Evolutionary conservation across 208 protist species (phyloP), one percentile per base, ranked within the genome.

Genomic region (Leishmania tarentolae): DNA sequence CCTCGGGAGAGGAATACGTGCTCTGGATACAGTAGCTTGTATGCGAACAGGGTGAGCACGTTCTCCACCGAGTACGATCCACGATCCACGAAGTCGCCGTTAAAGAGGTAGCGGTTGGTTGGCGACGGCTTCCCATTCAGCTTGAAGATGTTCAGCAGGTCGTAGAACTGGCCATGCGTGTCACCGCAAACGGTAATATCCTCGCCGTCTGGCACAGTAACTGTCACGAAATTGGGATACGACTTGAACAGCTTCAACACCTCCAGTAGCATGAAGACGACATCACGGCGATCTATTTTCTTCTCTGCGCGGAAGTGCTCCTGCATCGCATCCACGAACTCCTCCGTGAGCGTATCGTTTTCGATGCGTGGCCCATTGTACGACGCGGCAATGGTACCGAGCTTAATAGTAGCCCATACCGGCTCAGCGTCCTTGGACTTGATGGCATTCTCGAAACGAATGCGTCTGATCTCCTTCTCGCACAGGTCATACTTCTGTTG

Each of bases 91-190:
- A 99, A 99, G 81, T 99, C 97, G 56, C 97, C 97, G 83, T 99
- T 99, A 83, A 99, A 99, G 19, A 99, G 83, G 83, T 99, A 99
- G 53, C 97, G 95, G 84, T 99, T 99, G 4, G 83, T 92, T 31
- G 80, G 72, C 3, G 92, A 97, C 53, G 96, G 95, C 24, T 76
- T 85, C 42, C 97, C 96, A 81, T 97, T 98, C 13, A 96, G 81
- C 68, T 98, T 87, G 82, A 99, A 99, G 80, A 99, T 99, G 86
- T 99, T 97, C 47, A 99, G 88, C 52, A 99, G 83, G 87, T 99
- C 98, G 86, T 99, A 99, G 87, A 95, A 99, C 90, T 99, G 99
- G 13, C 99, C 99, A 91, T 99, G 99, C 13, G 98, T 99, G 88
- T 99, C 99, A 70, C 99, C 99, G 92, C 98, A 99, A 40, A 99